Evolutionary conservation across 2,329 filamentous ascomycete species (phyloP), one percentile per base, ranked within the genome.

Genomic region (Arachnomyces sp.): DNA sequence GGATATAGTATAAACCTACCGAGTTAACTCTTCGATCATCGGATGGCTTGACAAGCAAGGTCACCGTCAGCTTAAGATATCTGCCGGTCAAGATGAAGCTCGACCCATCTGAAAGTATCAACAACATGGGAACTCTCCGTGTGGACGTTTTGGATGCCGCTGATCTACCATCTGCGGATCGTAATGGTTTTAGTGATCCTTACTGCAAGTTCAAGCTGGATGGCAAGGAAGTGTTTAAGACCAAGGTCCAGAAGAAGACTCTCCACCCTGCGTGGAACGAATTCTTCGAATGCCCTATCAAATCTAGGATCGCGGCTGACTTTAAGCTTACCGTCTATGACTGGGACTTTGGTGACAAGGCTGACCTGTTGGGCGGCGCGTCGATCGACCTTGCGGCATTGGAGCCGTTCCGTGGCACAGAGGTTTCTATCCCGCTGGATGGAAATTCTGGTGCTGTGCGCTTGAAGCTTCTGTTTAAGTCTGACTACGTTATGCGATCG

Each of bases 261-360:
- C 74, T 98, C 3, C 81, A 92, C 51, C 92, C 92, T 0, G 76
- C 79, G 0, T 98, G 93, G 93, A 96, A 96, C 57, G 92, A 98
- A 59, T 89, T 80, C 61, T 98, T 98, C 55, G 89, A 95, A 61
- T 73, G 86, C 1, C 72, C 80, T 1, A 70, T 98, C 38, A 80
- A 85, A 13, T 94, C 88, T 11, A 77, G 92, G 43, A 94, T 88
- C 12, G 87, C 75, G 0, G 84, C 89, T 29, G 77, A 92, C 17
- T 92, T 98, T 64, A 74, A 73, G 25, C 79, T 87, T 54, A 84
- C 85, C 41, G 81, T 96, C 2, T 94, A 82, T 59, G 92, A 98
- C 58, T 98, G 90, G 77, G 92, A 98, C 61, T 94, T 96, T 69
- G 90, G 86, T 35, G 88, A 94, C 61, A 90, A 89, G 64, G 87